A percentile compares a stretch with the other conserved stretches of the same genome.
phyloP scores from a whole-genome alignment of 2,329 filamentous ascomycete species.

The Westerdykella sp. region DNA sequence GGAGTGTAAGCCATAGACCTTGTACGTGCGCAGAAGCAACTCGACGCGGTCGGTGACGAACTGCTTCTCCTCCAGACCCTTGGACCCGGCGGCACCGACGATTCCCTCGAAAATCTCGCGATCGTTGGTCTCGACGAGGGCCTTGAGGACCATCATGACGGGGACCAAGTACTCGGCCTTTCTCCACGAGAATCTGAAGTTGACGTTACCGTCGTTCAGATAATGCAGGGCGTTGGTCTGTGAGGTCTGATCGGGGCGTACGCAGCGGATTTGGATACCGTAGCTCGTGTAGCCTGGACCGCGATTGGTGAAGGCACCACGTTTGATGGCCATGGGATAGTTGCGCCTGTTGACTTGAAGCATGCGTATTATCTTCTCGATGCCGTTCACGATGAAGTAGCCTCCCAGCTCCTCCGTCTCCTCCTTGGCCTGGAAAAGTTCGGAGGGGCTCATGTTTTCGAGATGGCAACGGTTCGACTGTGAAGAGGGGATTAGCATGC shows the following conservation, averaged over 20 bases:
- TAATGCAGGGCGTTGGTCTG: constrained; percentile 98
- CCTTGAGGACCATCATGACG: constrained; percentile 94
- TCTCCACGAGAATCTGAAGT: constrained; percentile 94
- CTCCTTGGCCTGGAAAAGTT: constrained; percentile 81
- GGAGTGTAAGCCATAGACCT: constrained; percentile 77
- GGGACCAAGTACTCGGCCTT: constrained; percentile 97
- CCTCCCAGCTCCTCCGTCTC: constrained; percentile 94
- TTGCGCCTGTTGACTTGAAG: constrained; percentile 86
- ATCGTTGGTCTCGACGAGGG: constrained; percentile 91
- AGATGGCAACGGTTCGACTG: constrained; percentile 88
- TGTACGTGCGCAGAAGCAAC: constrained; percentile 86
- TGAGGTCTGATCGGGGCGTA: constrained; percentile 94
- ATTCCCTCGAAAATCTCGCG: constrained; percentile 93
- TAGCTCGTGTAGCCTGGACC: constrained; percentile 82
- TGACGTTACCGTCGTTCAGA: constrained; percentile 90
- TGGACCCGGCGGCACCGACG: constrained; percentile 69
- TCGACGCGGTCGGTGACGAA: constrained; percentile 95
- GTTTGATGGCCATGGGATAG: constrained; percentile 89
- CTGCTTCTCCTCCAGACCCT: constrained; percentile 71
- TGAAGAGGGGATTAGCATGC: constrained; percentile 21
- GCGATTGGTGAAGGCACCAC: constrained; percentile 82
- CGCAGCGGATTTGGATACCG: constrained; percentile 85
- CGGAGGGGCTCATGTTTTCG: constrained; percentile 73
- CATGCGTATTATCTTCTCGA: constrained; percentile 92
- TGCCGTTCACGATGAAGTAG: constrained; percentile 96